Evolutionary conservation across 306 rosid species (phyloP), one percentile per base, ranked within the genome.

Genomic region (Rosa chinensis): DNA sequence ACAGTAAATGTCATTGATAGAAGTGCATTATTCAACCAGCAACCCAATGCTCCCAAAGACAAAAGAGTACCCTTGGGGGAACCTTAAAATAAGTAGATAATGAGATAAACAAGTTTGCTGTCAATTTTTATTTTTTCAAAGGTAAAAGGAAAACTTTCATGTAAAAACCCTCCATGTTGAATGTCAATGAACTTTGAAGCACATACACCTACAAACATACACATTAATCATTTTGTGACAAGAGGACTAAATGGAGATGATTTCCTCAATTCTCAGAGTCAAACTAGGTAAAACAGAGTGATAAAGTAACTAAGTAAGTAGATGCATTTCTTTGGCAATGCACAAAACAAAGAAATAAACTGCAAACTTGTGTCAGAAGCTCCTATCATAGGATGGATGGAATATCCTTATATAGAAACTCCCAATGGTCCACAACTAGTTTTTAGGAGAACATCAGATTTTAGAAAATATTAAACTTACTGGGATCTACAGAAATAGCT

Each of bases 401-500:
- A 37, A 35, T 37, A 35, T 66, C 14, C 21, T 28, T 28, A 28
- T 28, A 28, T 0, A 10, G 68, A 62, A 62, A 28, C 68, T 62
- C 16, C 13, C 44, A 28, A 0, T 14, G n/a, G 10, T 63, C 68
- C 12, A 52, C 4, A 2, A 4, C 77, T 42, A 48, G 3, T 20
- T 13, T 16, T 32, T 13, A 79, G 47, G 45, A 40, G 52, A 58
- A 45, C 66, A 70, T 45, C 28, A 21, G 2, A 58, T 8, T 8
- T 66, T 3, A 39, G 2, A 63, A 12, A 59, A 12, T 48, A 8
- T 40, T n/a, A 18, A 78, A 77, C 81, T 45, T 50, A 87, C 88
- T 74, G 14, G 80, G 67, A 58, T 37, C 21, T 48, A 80, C 78
- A 20, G 83, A 77, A 77, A 87, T 87, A 50, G 90, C 90, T 5